phyloP scores from a whole-genome alignment of 306 rosid species.

The Corylus americana region DNA sequence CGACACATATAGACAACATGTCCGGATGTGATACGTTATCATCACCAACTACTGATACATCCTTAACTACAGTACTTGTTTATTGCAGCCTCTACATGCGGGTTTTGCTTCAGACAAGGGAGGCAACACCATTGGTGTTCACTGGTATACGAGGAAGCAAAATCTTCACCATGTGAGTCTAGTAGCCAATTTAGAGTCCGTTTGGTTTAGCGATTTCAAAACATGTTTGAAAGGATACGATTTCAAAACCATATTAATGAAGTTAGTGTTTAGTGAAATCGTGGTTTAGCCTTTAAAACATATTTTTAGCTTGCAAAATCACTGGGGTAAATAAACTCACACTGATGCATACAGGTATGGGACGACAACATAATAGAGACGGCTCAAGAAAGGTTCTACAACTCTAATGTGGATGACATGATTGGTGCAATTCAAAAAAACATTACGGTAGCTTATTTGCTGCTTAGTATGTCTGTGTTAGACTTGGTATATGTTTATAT shows the following conservation, averaged over 20 bases:
- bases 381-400: slow-evolving; percentile 53
- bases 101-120: slow-evolving; percentile 77
- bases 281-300: no score
- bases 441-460: slow-evolving; percentile 54
- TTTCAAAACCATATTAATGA: no score
- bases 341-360: slow-evolving; percentile 56
- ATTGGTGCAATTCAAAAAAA: slow-evolving; percentile 57
- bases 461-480: not conserved
- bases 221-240: no score
- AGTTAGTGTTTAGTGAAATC: no score
- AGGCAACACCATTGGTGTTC: slow-evolving; percentile 63
- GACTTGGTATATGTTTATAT: not conserved
- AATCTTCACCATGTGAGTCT: slow-evolving; percentile 82
- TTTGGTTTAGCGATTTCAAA: no score
- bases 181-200: not conserved
- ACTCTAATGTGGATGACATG: slow-evolving; percentile 41
- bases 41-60: not conserved
- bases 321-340: not conserved
- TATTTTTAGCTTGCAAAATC: no score
- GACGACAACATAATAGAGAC: slow-evolving; percentile 73
- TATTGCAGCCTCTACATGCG: slow-evolving; percentile 83
- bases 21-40: slow-evolving; percentile 1
- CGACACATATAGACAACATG: not conserved
- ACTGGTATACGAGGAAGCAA: slow-evolving; percentile 70
- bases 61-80: slow-evolving; percentile 11